phyloP scores from a whole-genome alignment of 257 asterid species.

The Coffea canephora region DNA sequence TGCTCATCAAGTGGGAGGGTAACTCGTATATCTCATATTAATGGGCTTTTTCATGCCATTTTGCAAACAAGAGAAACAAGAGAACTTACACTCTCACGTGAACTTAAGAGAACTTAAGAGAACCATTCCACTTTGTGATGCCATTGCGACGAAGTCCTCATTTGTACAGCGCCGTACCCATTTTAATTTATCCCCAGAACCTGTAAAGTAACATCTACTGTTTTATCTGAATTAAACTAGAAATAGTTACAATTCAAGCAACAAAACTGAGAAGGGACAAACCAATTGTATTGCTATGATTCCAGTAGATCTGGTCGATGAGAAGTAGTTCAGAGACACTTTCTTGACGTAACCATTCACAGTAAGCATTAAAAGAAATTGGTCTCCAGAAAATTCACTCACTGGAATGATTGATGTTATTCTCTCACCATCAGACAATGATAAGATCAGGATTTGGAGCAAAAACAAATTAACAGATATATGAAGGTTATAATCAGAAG shows the following conservation, averaged over 20 bases:
- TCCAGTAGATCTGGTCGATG: constrained; percentile 92
- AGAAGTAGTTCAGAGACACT: constrained; percentile 81
- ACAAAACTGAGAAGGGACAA: constrained; percentile 31
- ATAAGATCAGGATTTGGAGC: constrained; percentile 59
- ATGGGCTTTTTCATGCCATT: background rate
- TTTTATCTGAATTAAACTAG: constrained; percentile 20
- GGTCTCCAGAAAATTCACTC: constrained; percentile 75
- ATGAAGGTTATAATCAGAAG: background rate
- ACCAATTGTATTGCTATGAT: constrained; percentile 97
- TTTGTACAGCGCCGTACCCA: constrained; percentile 92
- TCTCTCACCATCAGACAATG: constrained; percentile 94
- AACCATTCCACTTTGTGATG: constrained; percentile 92
- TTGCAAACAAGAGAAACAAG: background rate
- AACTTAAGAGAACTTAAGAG: constrained; percentile 70
- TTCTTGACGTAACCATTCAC: constrained; percentile 94
- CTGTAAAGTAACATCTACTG: constrained; percentile 38
- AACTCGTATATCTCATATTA: background rate
- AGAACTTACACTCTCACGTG: constrained; percentile 68
- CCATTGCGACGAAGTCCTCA: constrained; percentile 93
- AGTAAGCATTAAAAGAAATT: constrained; percentile 90
- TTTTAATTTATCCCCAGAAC: constrained; percentile 92
- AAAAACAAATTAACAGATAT: constrained; percentile 17
- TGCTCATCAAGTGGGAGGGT: background rate
- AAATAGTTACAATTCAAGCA: constrained; percentile 16
- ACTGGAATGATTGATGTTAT: constrained; percentile 95